phyloP scores from a whole-genome alignment of 805 yeast genomes.

The Candida arabinofermentans region DNA sequence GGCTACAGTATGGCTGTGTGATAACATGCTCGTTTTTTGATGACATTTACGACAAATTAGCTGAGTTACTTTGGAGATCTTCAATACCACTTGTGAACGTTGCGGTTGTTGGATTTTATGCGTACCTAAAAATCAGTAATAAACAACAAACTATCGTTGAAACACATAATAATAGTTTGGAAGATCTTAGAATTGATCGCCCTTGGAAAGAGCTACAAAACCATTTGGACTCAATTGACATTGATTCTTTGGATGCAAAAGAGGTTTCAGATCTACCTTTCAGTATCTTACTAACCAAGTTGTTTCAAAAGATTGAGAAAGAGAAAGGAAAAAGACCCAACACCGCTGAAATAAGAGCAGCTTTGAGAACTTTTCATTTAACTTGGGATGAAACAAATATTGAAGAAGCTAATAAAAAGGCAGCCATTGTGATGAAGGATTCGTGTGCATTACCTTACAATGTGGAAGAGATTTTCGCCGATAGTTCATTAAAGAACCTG shows the following conservation, averaged over 20 bases:
- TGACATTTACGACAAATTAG: constrained; percentile 16
- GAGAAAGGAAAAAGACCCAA: constrained; percentile 21
- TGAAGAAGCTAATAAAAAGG: constrained; percentile 34
- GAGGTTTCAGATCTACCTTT: constrained; percentile 65
- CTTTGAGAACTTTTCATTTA: constrained; percentile 6
- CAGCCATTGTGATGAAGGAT: constrained; percentile 39
- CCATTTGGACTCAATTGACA: constrained; percentile 47
- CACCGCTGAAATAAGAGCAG: constrained; percentile 17
- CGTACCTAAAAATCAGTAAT: constrained; percentile 48
- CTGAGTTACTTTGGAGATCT: constrained; percentile 37
- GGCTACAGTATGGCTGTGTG: constrained; percentile 49
- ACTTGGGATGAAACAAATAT: constrained; percentile 33
- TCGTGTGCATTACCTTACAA: constrained; percentile 32
- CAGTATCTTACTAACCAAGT: constrained; percentile 55
- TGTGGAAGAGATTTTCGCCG: constrained; percentile 24
- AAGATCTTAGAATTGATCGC: constrained; percentile 59
- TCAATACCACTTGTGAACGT: constrained; percentile 54
- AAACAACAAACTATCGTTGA: constrained; percentile 66
- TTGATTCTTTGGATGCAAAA: constrained; percentile 41
- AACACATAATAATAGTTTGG: constrained; percentile 58
- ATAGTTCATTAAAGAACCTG: constrained; percentile 16
- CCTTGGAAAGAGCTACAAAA: constrained; percentile 70
- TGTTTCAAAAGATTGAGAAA: constrained; percentile 39
- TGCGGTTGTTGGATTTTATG: constrained; percentile 61
- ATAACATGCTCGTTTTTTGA: constrained; percentile 32